phyloP scores from a whole-genome alignment of 495 filamentous ascomycete genomes.

The Bacidia gigantensis region DNA sequence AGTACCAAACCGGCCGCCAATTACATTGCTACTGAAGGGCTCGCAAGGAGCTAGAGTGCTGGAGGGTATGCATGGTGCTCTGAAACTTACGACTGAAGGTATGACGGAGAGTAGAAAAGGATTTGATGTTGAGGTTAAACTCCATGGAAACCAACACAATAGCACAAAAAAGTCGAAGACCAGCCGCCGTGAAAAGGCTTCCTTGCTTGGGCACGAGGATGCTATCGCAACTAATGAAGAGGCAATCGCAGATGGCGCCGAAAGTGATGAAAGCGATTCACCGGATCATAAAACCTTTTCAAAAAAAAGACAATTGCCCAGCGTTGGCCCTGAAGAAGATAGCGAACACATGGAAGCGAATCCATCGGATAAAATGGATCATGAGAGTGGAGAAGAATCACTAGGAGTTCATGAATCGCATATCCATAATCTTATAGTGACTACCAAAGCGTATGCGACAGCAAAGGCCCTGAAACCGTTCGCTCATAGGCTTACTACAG shows the following conservation, averaged over 20 bases:
- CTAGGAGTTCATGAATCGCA: neutral
- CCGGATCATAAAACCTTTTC: too few relatives aligned
- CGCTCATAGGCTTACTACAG: slow-evolving; percentile 47
- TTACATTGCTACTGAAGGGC: slow-evolving; percentile 42
- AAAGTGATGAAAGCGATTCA: too few relatives aligned
- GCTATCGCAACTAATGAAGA: too few relatives aligned
- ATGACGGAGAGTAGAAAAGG: slow-evolving; percentile 25
- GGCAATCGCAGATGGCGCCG: too few relatives aligned
- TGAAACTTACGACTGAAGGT: slow-evolving; percentile 24
- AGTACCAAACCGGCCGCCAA: slow-evolving; percentile 42
- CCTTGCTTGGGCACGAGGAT: too few relatives aligned
- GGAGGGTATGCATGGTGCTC: slow-evolving; percentile 5
- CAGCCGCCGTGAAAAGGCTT: too few relatives aligned
- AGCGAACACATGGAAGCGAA: too few relatives aligned
- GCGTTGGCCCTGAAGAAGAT: too few relatives aligned
- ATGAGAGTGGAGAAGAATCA: too few relatives aligned
- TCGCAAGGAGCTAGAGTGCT: neutral
- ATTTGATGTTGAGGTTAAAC: slow-evolving; percentile 36
- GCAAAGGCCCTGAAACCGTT: slow-evolving; percentile 43
- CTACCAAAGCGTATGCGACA: slow-evolving; percentile 45
- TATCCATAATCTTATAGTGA: slow-evolving; percentile 69
- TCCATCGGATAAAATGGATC: neutral
- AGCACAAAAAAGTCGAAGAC: too few relatives aligned
- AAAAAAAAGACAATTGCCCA: too few relatives aligned
- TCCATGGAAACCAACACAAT: neutral